Evolutionary conservation across 2,329 filamentous ascomycete genomes (phyloP), one percentile per base, ranked within the genome.

Genomic region (Clonostachys byssicola): DNA sequence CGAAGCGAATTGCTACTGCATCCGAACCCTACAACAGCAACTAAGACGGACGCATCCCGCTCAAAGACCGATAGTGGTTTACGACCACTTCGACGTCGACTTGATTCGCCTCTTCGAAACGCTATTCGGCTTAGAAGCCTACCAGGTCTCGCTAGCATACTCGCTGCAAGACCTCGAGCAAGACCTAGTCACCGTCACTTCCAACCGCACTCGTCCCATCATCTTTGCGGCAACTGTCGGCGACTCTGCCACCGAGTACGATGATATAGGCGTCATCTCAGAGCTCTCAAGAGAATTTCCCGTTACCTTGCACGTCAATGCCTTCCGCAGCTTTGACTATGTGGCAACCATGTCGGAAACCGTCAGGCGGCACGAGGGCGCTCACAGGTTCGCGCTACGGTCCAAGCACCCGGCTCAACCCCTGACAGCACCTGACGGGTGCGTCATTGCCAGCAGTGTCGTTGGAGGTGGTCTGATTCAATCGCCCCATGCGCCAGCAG

Each of bases 1-100:
- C 43, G 43, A 44, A 17, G 43, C 43, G 2, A 44, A 44, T 20
- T 44, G 43, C 17, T 44, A 44, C 33, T 44, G 43, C 43, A 36
- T 44, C 14, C 43, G 43, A 16, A 34, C 43, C n/a, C 17, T 44
- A 17, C 43, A 44, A 20, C 43, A 36, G 6, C 30, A 44, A 34
- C 34, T 44, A 10, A 34, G 33, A n/a, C 20, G 20, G 23, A 12
- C 17, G 10, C 18, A 20, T 20, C 43, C 43, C 3, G 34, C 23
- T 9, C 23, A 13, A 17, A 33, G 34, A 17, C 43, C 43, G 10
- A n/a, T 44, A n/a, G 30, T 44, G 10, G 23, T 44, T 9, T 44
- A 44, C 17, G 43, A 44, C 33, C 23, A 30, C 9, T 30, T 30
- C 6, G 23, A 30, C 23, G 8, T 10, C 23, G 23, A 30, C 23